Evolutionary conservation across 1,139 yeast genomes (phyloP).

Genomic region (Candida sp.): DNA sequence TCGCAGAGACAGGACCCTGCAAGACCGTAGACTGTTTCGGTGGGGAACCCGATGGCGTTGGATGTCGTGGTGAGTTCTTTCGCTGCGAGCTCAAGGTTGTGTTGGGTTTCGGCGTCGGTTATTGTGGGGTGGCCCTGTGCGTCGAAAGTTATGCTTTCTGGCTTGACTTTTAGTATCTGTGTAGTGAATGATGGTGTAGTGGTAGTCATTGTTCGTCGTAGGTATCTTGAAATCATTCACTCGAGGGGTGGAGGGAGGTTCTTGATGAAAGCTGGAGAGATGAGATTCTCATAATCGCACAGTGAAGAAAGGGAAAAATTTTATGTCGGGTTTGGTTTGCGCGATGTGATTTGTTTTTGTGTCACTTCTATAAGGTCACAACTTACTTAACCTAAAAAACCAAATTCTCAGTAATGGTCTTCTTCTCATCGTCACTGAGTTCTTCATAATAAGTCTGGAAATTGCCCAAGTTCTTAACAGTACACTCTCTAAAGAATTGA

Average conservation of each 20-base stretch:
- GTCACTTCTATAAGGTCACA: not conserved
- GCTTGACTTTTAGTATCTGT: slow-evolving; percentile 34
- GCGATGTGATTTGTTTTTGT: not conserved
- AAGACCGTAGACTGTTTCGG: slow-evolving; percentile 96
- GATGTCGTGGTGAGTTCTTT: slow-evolving; percentile 50
- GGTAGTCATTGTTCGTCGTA: slow-evolving; percentile 1
- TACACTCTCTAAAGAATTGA: slow-evolving; percentile 68
- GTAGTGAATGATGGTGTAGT: slow-evolving; percentile 21
- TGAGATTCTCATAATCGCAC: not conserved
- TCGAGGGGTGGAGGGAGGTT: not conserved
- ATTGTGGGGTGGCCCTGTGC: slow-evolving; percentile 40
- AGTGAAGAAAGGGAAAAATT: not conserved
- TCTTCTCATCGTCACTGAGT: slow-evolving; percentile 62
- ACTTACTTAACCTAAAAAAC: slow-evolving; percentile 19
- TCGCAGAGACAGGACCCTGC: slow-evolving; percentile 88
- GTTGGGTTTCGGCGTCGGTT: slow-evolving; percentile 53
- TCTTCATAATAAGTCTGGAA: slow-evolving; percentile 59
- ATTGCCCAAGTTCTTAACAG: slow-evolving; percentile 53
- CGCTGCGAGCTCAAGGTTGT: slow-evolving; percentile 62
- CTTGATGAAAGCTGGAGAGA: not conserved
- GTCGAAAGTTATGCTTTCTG: slow-evolving; percentile 30
- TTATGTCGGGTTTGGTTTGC: not conserved
- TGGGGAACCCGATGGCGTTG: slow-evolving; percentile 88
- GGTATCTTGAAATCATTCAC: not conserved
- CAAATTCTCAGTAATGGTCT: slow-evolving; percentile 51